Evolutionary conservation across 805 yeast genomes (phyloP).

Genomic region (Sugiyamaella valdiviana): DNA sequence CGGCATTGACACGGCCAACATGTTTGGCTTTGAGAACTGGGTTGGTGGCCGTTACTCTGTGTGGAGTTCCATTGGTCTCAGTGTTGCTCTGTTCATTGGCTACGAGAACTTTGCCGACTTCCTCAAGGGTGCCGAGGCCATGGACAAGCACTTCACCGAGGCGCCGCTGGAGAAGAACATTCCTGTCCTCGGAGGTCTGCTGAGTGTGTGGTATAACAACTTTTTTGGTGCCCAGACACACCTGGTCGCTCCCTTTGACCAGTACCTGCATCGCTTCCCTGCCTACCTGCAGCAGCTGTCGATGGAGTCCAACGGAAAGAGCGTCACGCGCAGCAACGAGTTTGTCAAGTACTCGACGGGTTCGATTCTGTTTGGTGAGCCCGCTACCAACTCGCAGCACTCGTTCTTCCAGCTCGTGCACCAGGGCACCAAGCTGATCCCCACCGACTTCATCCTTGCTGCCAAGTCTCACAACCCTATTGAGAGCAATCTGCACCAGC

Average conservation of each 20-base stretch:
- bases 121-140: slow-evolving; percentile 96
- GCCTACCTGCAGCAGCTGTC: slow-evolving; percentile 98
- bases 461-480: slow-evolving; percentile 98
- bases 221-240: slow-evolving; percentile 98
- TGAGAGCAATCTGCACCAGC: slow-evolving; percentile 88
- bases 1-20: slow-evolving; percentile 95
- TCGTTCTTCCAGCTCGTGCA: slow-evolving; percentile 99
- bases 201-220: slow-evolving; percentile 97
- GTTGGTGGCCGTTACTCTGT: slow-evolving; percentile 99
- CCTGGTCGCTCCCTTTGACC: slow-evolving; percentile 97
- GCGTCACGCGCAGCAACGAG: slow-evolving; percentile 86
- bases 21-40: slow-evolving; percentile 98
- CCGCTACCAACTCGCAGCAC: slow-evolving; percentile 98
- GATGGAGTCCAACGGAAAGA: slow-evolving; percentile 99
- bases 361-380: slow-evolving; percentile 93
- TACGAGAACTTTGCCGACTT: slow-evolving; percentile 87
- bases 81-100: slow-evolving; percentile 92
- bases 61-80: slow-evolving; percentile 97
- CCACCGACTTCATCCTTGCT: slow-evolving; percentile 93
- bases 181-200: slow-evolving; percentile 87
- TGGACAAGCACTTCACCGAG: slow-evolving; percentile 80
- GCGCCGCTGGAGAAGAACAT: slow-evolving; percentile 88
- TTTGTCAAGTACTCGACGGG: slow-evolving; percentile 96
- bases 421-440: slow-evolving; percentile 97
- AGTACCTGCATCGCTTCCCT: slow-evolving; percentile 98